Base-by-base conservation (phyloP, 768 basidiomycete genomes). In the Rhodotorula taiwanensis region DNA sequence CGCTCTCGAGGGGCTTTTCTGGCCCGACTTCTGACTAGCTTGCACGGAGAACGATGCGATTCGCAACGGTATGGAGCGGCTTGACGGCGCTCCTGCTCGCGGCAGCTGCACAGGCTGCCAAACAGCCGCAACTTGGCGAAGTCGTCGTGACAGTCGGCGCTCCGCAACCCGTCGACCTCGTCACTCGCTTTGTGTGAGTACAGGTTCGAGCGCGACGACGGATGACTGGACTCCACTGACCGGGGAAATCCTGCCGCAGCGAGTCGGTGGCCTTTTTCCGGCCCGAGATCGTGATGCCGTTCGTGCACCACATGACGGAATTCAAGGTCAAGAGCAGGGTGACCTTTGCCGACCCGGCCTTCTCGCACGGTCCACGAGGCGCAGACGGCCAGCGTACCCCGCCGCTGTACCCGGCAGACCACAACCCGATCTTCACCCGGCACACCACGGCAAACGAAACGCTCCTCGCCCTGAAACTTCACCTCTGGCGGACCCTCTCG, bases 351-450 rank as follows among this genome's bases (percentile, higher is more conserved):
- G 21, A 59, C 34, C 34, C 58, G 0, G 58, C 41, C 8, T 65
- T 65, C 49, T 10, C 43, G 20, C 44, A 48, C 5, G 31, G 3
- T 4, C 14, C 28, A 2, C 30, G 31, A 3, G 43, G 48, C 1
- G 42, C 60, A 42, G 63, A 65, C 10, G 63, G 63, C 43, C 55
- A 55, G 43, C 30, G 49, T 4, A 39, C 53, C 27, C 53, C 42
- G 8, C 20, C 28, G 15, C 23, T 8, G 30, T 65, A 65, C 54
- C 47, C n/a, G n/a, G n/a, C 47, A 27, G 50, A 58, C 30, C 59
- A 66, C 41, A 66, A 66, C 45, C 64, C 64, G 5, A 36, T 66
- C 51, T 66, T 66, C 47, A 61, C 64, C 11, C 55, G 41, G 23
- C 51, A 43, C 25, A 52, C 52, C 20, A 18, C 33, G 42, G 44